Evolutionary conservation across 805 yeast genomes (phyloP).

Genomic region (Schwanniomyces pseudopolymorphus): DNA sequence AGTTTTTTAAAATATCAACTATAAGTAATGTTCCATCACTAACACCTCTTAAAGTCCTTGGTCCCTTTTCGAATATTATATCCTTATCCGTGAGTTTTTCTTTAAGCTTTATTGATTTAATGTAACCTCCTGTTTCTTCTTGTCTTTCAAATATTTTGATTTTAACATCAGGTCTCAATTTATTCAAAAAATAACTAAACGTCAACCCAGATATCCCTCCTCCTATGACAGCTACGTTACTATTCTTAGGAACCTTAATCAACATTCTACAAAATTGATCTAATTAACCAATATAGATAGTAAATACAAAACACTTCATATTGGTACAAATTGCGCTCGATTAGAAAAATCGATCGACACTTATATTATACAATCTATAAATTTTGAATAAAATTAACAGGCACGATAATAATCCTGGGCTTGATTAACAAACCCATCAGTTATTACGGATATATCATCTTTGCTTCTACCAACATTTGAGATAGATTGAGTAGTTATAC

Average conservation of each 20-base stretch:
- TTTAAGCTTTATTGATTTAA: constrained; percentile 47
- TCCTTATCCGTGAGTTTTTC: constrained; percentile 19
- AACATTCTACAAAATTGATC: constrained; percentile 2
- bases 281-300: background rate
- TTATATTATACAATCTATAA: constrained; percentile 1
- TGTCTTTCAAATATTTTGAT: constrained; percentile 63
- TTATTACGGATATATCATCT: constrained; percentile 23
- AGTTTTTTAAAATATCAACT: constrained; percentile 54
- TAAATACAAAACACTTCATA: background rate
- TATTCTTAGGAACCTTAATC: constrained; percentile 21
- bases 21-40: constrained; percentile 75
- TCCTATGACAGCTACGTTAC: constrained; percentile 73
- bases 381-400: constrained; percentile 8
- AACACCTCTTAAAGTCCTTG: constrained; percentile 83
- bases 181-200: constrained; percentile 64
- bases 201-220: constrained; percentile 87
- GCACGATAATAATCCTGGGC: constrained; percentile 23
- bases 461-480: constrained; percentile 1
- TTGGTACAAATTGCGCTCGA: background rate
- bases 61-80: constrained; percentile 75
- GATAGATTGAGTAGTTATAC: constrained; percentile 7
- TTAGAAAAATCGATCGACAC: background rate
- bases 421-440: constrained; percentile 10
- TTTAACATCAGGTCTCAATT: constrained; percentile 73
- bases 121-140: constrained; percentile 74